A percentile compares a stretch with the other conserved stretches of the same genome.
Conservation (phyloP, 805 yeast genomes). For the Metschnikowia borealis region DNA sequence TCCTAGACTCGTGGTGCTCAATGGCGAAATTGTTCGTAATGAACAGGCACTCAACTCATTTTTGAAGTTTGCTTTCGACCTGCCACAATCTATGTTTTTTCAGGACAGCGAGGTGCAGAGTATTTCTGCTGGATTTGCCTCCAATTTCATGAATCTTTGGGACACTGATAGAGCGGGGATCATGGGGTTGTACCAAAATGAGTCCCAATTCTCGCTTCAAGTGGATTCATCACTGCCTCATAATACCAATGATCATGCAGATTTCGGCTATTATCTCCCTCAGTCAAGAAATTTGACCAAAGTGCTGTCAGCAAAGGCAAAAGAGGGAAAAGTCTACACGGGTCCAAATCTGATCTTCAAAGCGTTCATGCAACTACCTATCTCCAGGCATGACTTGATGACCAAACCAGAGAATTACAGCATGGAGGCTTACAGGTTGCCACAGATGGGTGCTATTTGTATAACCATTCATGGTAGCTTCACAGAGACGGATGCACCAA, state of each 20-base stretch:
- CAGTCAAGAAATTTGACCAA: constrained; percentile 73
- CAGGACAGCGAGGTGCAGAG: constrained; percentile 69
- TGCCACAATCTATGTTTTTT: constrained; percentile 68
- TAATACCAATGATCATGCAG: constrained; percentile 23
- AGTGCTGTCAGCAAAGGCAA: constrained; percentile 51
- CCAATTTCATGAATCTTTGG: constrained; percentile 76
- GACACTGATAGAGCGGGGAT: constrained; percentile 72
- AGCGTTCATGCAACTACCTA: constrained; percentile 68
- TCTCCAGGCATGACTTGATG: constrained; percentile 65
- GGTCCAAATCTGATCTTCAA: constrained; percentile 68
- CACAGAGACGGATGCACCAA: constrained; percentile 63
- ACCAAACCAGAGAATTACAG: constrained; percentile 64
- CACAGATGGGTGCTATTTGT: constrained; percentile 72
- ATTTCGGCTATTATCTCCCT: constrained; percentile 65
- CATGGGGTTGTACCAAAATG: constrained; percentile 68
- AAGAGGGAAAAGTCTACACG: constrained; percentile 53
- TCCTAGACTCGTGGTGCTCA: constrained; percentile 76
- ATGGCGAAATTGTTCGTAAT: constrained; percentile 75
- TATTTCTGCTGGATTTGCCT: constrained; percentile 70
- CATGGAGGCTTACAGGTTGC: constrained; percentile 71
- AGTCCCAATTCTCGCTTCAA: constrained; percentile 80
- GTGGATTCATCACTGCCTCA: constrained; percentile 71
- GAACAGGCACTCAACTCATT: constrained; percentile 54
- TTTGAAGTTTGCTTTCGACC: constrained; percentile 51
- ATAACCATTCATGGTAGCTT: constrained; percentile 81